These are phyloP conservation scores for Ambrosia artemisiifolia DNA, from an alignment of 129 eudicot species.

Conservation along the genomic window DNA sequence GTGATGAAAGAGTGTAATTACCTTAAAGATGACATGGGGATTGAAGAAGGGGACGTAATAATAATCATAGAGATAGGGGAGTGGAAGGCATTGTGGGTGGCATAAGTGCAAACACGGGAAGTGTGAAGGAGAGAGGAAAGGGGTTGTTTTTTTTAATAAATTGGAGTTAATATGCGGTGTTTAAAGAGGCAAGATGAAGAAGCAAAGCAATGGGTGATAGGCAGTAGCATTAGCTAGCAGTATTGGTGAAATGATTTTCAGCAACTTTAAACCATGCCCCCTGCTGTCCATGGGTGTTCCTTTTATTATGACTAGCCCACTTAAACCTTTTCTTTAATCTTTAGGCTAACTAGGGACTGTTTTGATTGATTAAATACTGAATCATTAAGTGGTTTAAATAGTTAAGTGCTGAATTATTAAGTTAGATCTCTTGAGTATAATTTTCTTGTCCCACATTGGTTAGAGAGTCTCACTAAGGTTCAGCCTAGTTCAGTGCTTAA, in stretches of 20 bases:
- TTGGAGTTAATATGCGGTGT: neutral
- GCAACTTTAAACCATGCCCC: constrained; percentile 1
- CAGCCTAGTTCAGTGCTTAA: too few species aligned
- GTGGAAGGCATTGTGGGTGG: constrained; percentile 21
- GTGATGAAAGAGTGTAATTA: neutral
- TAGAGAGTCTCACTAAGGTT: too few species aligned
- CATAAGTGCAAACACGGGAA: constrained; percentile 31
- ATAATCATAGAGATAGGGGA: constrained; percentile 7
- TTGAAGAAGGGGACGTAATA: neutral
- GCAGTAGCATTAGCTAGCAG: neutral
- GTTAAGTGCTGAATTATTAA: neutral
- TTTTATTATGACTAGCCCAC: constrained; percentile 4
- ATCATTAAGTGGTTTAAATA: neutral
- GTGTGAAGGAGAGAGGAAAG: constrained; percentile 5
- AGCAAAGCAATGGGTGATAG: neutral
- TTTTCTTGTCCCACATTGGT: too few species aligned
- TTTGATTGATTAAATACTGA: neutral
- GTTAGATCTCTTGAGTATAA: too few species aligned
- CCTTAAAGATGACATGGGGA: constrained; percentile 20
- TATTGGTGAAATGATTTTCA: constrained; percentile 21
- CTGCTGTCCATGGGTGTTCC: constrained; percentile 8
- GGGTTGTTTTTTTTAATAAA: neutral
- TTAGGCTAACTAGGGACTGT: too few species aligned
- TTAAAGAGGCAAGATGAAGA: neutral
- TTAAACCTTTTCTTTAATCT: neutral